Conservation (phyloP, 768 basidiomycete genomes). For the Leccinum subtestaceum region DNA sequence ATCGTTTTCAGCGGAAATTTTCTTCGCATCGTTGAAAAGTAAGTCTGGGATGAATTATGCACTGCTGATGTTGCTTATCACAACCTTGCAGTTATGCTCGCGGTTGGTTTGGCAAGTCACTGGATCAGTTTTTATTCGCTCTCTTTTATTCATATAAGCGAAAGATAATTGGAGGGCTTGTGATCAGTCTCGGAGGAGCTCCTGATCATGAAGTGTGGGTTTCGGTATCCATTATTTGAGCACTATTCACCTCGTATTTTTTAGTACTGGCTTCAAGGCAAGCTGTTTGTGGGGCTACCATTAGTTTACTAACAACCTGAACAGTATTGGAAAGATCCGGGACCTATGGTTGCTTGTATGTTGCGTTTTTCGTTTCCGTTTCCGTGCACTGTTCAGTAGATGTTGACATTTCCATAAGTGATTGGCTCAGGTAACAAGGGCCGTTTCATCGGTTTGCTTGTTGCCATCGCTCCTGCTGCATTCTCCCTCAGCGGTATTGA, state of each 20-base stretch:
- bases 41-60: background rate
- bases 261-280: slow-evolving; percentile 21
- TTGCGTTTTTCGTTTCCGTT: background rate
- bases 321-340: slow-evolving; percentile 25
- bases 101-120: slow-evolving; percentile 31
- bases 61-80: background rate
- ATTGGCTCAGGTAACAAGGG: slow-evolving; percentile 18
- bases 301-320: background rate
- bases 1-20: slow-evolving; percentile 19
- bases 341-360: slow-evolving; percentile 25
- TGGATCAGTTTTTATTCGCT: background rate
- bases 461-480: slow-evolving; percentile 32
- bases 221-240: slow-evolving; percentile 32
- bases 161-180: slow-evolving; percentile 41
- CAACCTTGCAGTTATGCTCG: slow-evolving; percentile 33
- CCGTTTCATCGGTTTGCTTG: slow-evolving; percentile 21
- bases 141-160: background rate
- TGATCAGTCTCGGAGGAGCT: slow-evolving; percentile 57
- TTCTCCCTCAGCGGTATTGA: slow-evolving; percentile 83
- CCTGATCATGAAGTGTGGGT: slow-evolving; percentile 43
- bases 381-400: background rate
- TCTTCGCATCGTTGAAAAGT: slow-evolving; percentile 26
- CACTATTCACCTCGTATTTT: background rate
- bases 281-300: background rate
- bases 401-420: slow-evolving; percentile 8